phyloP scores from a whole-genome alignment of 495 filamentous ascomycete genomes.

The Saxophila tyrrhenica region DNA sequence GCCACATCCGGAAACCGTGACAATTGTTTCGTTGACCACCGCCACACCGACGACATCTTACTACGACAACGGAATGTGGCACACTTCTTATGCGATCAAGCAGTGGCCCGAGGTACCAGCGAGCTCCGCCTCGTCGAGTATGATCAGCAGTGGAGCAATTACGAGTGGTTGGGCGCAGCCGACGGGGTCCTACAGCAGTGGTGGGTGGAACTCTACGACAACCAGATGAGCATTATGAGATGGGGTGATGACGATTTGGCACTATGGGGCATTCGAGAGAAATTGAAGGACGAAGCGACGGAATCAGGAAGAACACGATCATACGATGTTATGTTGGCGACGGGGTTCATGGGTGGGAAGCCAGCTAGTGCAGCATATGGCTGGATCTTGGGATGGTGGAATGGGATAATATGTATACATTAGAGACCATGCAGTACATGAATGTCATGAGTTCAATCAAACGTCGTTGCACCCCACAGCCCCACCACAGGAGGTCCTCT shows the following conservation, averaged over 20 bases:
- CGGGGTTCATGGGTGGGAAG: neutral
- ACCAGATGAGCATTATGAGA: neutral
- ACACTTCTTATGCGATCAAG: constrained; percentile 19
- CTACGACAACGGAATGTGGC: constrained; percentile 24
- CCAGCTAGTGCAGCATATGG: constrained; percentile 20
- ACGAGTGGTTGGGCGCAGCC: neutral
- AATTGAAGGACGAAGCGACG: too few species aligned
- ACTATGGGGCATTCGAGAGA: too few species aligned
- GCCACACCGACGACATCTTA: constrained; percentile 18
- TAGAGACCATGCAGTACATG: too few species aligned
- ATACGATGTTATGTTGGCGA: neutral
- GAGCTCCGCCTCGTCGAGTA: neutral
- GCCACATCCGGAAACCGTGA: constrained; percentile 1
- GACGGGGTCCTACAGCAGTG: neutral
- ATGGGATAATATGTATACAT: constrained; percentile 3
- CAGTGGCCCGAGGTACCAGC: neutral
- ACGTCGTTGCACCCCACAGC: too few species aligned
- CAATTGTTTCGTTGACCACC: constrained; percentile 8
- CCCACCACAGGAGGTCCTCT: too few species aligned
- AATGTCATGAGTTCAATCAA: too few species aligned
- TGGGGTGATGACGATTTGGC: too few species aligned
- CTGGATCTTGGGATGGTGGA: neutral
- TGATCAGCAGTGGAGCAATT: neutral
- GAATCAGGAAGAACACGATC: neutral
- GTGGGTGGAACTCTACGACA: neutral